These are phyloP conservation scores for Suillus clintonianus DNA, from an alignment of 768 basidiomycete species.

Conservation along the genomic window DNA sequence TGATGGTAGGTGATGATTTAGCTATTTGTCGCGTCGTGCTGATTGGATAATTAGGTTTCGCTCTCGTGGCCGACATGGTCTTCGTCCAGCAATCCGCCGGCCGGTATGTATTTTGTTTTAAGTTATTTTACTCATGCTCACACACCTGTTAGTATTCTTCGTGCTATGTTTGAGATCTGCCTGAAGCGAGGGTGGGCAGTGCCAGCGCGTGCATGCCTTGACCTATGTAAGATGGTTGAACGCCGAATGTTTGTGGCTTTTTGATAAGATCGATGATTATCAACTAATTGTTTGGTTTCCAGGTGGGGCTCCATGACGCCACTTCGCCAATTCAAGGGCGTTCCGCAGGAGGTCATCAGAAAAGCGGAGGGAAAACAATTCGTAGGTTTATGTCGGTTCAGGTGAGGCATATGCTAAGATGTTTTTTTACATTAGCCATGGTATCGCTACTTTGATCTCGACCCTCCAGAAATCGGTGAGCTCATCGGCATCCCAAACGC, in stretches of 20 bases:
- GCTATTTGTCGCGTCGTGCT: background rate
- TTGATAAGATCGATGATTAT: background rate
- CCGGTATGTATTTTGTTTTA: constrained; percentile 45
- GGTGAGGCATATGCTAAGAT: background rate
- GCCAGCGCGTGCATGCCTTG: constrained; percentile 87
- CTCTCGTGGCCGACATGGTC: constrained; percentile 89
- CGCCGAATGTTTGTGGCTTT: constrained; percentile 67
- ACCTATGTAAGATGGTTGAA: constrained; percentile 96
- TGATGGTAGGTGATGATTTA: constrained; percentile 52
- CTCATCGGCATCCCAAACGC: constrained; percentile 93
- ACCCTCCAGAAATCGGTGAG: constrained; percentile 91
- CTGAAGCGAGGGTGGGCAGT: constrained; percentile 97
- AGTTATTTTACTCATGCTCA: constrained; percentile 3
- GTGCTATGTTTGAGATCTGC: constrained; percentile 97
- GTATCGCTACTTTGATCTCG: constrained; percentile 96
- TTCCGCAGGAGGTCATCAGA: constrained; percentile 80
- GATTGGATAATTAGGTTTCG: constrained; percentile 54
- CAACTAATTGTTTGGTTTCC: constrained; percentile 5
- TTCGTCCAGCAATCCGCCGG: constrained; percentile 98
- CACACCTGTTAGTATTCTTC: constrained; percentile 65
- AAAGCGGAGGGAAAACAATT: constrained; percentile 99
- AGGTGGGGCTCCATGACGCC: constrained; percentile 99
- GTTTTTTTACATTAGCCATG: constrained; percentile 62
- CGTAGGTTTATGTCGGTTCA: constrained; percentile 45
- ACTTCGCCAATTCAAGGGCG: constrained; percentile 91